Base-by-base conservation (phyloP, 345 rosid genomes). In the Eucalyptus erythrocorys region DNA sequence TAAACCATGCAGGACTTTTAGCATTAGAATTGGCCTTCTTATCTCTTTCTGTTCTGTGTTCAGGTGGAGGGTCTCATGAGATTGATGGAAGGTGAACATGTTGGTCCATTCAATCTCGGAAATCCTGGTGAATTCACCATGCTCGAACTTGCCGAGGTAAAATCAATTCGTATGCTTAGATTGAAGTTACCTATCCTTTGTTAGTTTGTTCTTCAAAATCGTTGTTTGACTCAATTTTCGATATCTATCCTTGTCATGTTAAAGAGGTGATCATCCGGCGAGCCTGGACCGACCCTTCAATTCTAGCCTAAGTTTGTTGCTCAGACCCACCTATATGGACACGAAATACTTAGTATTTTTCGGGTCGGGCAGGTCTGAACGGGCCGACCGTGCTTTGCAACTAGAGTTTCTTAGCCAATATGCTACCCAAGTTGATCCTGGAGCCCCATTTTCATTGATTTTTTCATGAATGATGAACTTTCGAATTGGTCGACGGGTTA, bases 11-110 rank as follows among this genome's bases (percentile, higher is more conserved):
- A 1, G 6, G 47, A 76, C 7, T 40, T 76, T 21, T 11, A 21
- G 82, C 82, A 40, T 21, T 10, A 40, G 47, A 22, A 11, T 40
- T 64, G 24, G 82, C 82, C 30, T 21, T 40, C 14, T 1, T 1
- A 76, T 76, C 47, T 76, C 27, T 21, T 6, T 40, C 14, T 6
- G 4, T 6, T 21, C 82, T 3, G 30, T 11, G 47, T 21, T 76
- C 91, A 96, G 99, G 99, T 98, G 11, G 99, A 98, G 91, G 99
- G 99, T 88, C 92, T 97, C 86, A 94, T 97, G 93, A 96, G 99
- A 48, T 90, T 98, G 87, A 97, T 98, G 99, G 99, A 98, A 94
- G 97, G 99, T 21, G 97, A 98, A 76, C 98, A 97, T 42, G 98
- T 97, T 13, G 99, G 99, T 8, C 99, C 99, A 71, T 98, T 95